A percentile compares a stretch with the other conserved stretches of the same genome.
phyloP scores from a whole-genome alignment of 495 filamentous ascomycete genomes.

The Hyphodiscus hymeniophilus region DNA sequence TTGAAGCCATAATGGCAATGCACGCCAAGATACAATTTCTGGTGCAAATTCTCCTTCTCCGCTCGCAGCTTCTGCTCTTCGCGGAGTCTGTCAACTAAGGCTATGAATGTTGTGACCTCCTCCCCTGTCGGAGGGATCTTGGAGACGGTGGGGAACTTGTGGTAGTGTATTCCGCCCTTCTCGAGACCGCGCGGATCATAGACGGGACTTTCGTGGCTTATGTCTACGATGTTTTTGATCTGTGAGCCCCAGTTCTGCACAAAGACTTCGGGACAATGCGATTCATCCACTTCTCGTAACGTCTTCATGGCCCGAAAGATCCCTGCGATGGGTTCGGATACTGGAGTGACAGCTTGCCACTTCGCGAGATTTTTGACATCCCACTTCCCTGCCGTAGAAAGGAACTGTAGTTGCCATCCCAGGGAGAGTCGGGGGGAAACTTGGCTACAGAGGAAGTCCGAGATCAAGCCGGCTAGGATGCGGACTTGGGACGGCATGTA shows the following conservation, averaged over 20 bases:
- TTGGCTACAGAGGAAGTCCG: constrained; percentile 67
- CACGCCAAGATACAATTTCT: constrained; percentile 56
- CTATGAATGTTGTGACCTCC: constrained; percentile 71
- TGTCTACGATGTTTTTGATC: constrained; percentile 76
- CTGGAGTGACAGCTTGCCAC: constrained; percentile 71
- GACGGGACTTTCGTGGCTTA: constrained; percentile 78
- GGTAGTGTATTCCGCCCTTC: constrained; percentile 63
- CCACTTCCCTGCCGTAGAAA: constrained; percentile 89
- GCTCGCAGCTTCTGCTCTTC: constrained; percentile 39
- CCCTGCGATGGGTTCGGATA: constrained; percentile 66
- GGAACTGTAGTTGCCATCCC: constrained; percentile 83
- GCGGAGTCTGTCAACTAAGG: constrained; percentile 63
- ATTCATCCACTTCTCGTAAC: constrained; percentile 75
- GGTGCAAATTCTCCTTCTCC: constrained; percentile 21
- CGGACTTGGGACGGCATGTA: constrained; percentile 72
- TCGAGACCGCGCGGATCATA: constrained; percentile 75
- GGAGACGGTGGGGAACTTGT: constrained; percentile 84
- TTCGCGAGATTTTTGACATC: constrained; percentile 95
- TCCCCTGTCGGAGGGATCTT: constrained; percentile 72
- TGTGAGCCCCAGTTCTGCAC: constrained; percentile 53
- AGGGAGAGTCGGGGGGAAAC: constrained; percentile 70
- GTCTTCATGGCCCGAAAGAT: constrained; percentile 85
- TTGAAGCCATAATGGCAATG: constrained; percentile 73
- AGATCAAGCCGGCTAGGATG: constrained; percentile 70
- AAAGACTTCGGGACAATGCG: constrained; percentile 70